Conservation (phyloP, 257 asterid species). For the Ligustrum vulgare region DNA sequence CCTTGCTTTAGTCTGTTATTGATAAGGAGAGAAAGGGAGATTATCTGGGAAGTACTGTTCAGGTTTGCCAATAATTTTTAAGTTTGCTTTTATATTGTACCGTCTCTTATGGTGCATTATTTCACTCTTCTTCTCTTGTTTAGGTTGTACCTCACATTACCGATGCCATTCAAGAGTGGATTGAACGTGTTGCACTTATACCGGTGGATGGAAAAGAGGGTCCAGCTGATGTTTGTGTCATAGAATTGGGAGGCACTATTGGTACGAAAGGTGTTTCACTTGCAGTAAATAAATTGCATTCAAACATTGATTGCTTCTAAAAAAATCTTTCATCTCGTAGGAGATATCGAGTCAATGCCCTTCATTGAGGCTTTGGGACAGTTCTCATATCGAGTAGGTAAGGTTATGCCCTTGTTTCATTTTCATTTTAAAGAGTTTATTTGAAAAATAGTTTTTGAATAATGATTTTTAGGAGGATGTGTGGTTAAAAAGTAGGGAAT, state of each 20-base stretch:
- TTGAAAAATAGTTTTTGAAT: too few species aligned
- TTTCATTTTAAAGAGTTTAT: too few species aligned
- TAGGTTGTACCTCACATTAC: conserved; percentile 89
- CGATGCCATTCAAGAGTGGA: conserved; percentile 86
- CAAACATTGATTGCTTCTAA: neutral
- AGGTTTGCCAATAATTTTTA: conserved; percentile 38
- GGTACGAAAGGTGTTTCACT: conserved; percentile 39
- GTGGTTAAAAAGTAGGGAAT: too few species aligned
- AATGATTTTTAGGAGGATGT: too few species aligned
- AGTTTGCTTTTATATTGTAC: conserved; percentile 11
- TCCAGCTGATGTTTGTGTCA: conserved; percentile 84
- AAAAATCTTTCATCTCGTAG: conserved; percentile 38
- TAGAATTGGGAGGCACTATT: conserved; percentile 82
- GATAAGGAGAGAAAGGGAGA: conserved; percentile 81
- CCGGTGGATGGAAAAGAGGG: conserved; percentile 79
- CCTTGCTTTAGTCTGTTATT: conserved; percentile 49
- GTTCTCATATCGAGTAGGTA: conserved; percentile 88
- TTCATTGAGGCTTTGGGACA: conserved; percentile 95
- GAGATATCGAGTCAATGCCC: conserved; percentile 96
- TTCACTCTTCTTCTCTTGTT: conserved; percentile 21
- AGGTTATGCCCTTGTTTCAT: conserved; percentile 13
- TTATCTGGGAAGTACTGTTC: conserved; percentile 74
- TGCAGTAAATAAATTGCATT: neutral
- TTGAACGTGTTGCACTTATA: conserved; percentile 67
- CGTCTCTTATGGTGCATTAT: conserved; percentile 11